Evolutionary conservation across 805 yeast species (phyloP).

Genomic region (fission yeast (Schizosaccharomyces pombe)): DNA sequence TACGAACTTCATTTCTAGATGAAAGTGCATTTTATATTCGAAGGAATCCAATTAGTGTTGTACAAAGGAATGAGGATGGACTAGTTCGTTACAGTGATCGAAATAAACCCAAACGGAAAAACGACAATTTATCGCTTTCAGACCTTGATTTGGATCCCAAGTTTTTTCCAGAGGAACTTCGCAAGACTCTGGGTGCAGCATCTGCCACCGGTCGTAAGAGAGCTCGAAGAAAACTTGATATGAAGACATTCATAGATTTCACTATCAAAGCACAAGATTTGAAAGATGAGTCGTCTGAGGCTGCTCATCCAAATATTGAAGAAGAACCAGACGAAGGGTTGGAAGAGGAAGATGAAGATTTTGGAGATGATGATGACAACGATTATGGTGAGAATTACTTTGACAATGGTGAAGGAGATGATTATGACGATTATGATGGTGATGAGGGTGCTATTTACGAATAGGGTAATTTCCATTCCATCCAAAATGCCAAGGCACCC

Average conservation of each 20-base stretch:
- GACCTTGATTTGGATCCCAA: slow-evolving; percentile 1
- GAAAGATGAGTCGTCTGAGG: not conserved
- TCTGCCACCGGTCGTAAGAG: not conserved
- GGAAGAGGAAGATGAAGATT: slow-evolving; percentile 4
- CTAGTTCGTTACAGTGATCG: slow-evolving; percentile 4
- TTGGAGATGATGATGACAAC: slow-evolving; percentile 10
- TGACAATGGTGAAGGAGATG: slow-evolving; percentile 7
- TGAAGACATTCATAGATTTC: slow-evolving; percentile 3
- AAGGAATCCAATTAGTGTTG: not conserved
- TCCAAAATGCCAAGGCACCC: too few species aligned
- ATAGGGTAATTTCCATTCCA: not conserved
- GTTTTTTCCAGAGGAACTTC: slow-evolving; percentile 4
- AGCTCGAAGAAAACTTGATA: not conserved
- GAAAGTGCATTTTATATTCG: not conserved
- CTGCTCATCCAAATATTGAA: not conserved
- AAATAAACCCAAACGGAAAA: not conserved
- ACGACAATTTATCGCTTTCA: not conserved
- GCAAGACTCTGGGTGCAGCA: not conserved
- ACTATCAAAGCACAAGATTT: not conserved
- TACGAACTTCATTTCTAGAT: not conserved
- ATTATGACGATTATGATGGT: slow-evolving; percentile 7
- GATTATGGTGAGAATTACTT: slow-evolving; percentile 9
- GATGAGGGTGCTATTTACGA: not conserved
- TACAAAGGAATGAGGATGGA: not conserved
- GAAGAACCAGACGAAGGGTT: slow-evolving; percentile 2